A percentile compares a stretch with the other conserved stretches of the same genome.
phyloP scores from a whole-genome alignment of 2,329 filamentous ascomycete genomes.

The Exutisphaerella laricina region DNA sequence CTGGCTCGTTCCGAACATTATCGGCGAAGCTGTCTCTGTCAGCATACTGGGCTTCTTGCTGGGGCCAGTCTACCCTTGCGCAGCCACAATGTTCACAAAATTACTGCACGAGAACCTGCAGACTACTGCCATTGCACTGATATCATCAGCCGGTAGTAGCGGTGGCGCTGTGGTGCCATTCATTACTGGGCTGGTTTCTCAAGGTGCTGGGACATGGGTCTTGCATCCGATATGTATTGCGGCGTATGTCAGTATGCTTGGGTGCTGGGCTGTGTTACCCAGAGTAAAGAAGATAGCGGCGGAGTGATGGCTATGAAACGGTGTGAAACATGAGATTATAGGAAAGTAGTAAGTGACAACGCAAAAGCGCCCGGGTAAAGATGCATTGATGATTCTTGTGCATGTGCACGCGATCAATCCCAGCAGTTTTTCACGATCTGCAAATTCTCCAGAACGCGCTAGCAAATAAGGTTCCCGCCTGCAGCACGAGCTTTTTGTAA shows the following conservation, averaged over 20 bases:
- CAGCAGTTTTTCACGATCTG: too few relatives aligned
- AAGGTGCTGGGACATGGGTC: conserved; percentile 58
- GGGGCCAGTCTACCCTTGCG: conserved; percentile 74
- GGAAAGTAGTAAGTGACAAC: too few relatives aligned
- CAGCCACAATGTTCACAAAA: conserved; percentile 58
- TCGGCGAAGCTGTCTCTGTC: conserved; percentile 45
- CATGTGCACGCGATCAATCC: too few relatives aligned
- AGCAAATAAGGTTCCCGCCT: too few relatives aligned
- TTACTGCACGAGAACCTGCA: conserved; percentile 56
- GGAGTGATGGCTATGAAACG: too few relatives aligned
- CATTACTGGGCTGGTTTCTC: conserved; percentile 58
- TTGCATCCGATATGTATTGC: conserved; percentile 61
- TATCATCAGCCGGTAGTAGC: conserved; percentile 62
- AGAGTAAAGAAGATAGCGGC: conserved; percentile 45
- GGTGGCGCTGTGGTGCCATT: conserved; percentile 65
- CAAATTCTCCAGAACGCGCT: too few relatives aligned
- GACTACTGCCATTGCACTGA: conserved; percentile 60
- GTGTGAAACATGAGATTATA: not conserved
- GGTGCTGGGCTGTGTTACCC: conserved; percentile 60
- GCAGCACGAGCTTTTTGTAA: too few relatives aligned
- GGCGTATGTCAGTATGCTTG: conserved; percentile 59
- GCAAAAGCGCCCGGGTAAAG: too few relatives aligned
- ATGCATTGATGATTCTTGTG: too few relatives aligned
- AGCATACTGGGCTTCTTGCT: conserved; percentile 65
- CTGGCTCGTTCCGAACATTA: conserved; percentile 52